Evolutionary conservation across 2,329 filamentous ascomycete genomes (phyloP), one percentile per base, ranked within the genome.

Genomic region (Apiospora rasikravindrae): DNA sequence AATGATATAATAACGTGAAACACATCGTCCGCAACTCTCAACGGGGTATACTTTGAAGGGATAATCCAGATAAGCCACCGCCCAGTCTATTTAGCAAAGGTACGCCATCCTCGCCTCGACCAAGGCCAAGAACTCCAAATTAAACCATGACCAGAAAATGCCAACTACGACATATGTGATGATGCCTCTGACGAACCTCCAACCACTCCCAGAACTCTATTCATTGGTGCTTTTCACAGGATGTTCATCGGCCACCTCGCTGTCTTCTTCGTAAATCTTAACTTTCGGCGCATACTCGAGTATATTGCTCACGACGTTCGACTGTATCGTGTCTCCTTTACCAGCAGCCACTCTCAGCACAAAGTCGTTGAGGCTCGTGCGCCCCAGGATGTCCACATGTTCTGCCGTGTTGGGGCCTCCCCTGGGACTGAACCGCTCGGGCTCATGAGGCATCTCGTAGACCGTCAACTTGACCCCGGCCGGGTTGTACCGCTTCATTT

Each of bases 361-460:
- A 69, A 98, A 84, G 82, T 99, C 96, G 78, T 99, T 99, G 37
- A 99, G 86, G 44, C 91, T 94, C 76, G 95, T 91, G 42, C 96
- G 87, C 0, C 96, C 96, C 2, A 99, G 87, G 72, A 99, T 99
- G 80, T 99, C 96, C 69, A 99, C 96, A 79, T 99, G 96, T 80
- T 99, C 96, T 19, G 95, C 95, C 73, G 88, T 91, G 73, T 90
- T 90, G 33, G 90, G 89, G 0, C 90, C 91, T 24, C 91, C 91
- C 70, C 96, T 87, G 0, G 96, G 94, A 77, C 92, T 96, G 81
- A 98, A 99, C 24, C 94, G 86, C 77, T 98, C 96, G 0, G 96
- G 96, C 79, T 98, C 95, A 80, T 99, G 96, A 0, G 92, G 93
- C 96, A 99, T 99, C 84, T 99, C 96, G 73, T 93, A 95, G 0